Evolutionary conservation across 768 basidiomycete genomes (phyloP), one percentile per base, ranked within the genome.

Genomic region (Tremella fuciformis): DNA sequence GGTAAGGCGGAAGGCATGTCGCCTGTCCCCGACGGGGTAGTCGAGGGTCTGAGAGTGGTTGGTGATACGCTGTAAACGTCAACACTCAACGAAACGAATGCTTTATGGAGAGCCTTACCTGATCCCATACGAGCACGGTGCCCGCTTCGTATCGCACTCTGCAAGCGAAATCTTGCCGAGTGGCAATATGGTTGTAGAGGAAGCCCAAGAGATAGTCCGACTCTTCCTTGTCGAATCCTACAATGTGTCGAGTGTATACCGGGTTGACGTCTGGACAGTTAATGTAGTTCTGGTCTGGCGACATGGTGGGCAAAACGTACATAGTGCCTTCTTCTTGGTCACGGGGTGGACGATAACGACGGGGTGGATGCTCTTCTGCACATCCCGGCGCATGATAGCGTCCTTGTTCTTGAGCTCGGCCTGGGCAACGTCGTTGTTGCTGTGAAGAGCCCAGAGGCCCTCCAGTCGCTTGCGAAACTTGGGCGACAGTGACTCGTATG

Each of bases 221-320:
- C 57, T 58, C 57, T 29, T 58, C 57, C 49, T 58, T 50, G 29
- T 42, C 40, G 34, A 24, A 58, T 1, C 57, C 57, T 3, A 58
- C 50, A 19, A 58, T 42, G 15, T 58, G 22, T 22, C 50, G 29
- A 21, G 57, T 58, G 38, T 39, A 39, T 16, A 58, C 57, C 16
- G 26, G 38, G 29, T 50, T 51, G 38, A 51, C 57, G 38, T 50
- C 48, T 56, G 24, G 18, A 16, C 4, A 46, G 42, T 46, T 8
- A 46, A 15, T 15, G 7, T 24, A 6, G 42, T 11, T 11, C 11
- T 11, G 13, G 39, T 11, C n/a, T 15, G 4, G n/a, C 18, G 16
- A 4, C 18, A 22, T 4, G 21, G 18, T 21, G 42, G 6, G 18
- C 21, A 37, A 7, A 1, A 29, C 53, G 39, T 41, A 54, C 53